These are phyloP conservation scores for Irpex lacteus DNA, from an alignment of 1,284 basidiomycete genomes.

Conservation along the genomic window DNA sequence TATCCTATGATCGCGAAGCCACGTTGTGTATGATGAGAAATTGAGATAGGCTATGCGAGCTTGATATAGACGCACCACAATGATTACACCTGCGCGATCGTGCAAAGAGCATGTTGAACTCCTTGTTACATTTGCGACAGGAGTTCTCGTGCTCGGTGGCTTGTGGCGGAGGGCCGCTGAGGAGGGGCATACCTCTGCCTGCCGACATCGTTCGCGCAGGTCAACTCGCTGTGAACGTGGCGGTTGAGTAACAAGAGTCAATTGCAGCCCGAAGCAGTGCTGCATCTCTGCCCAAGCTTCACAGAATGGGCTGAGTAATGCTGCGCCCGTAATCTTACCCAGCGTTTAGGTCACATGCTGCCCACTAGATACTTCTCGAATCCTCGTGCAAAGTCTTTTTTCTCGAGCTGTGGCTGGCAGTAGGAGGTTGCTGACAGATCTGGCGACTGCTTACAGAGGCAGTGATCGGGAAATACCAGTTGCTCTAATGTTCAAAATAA, in stretches of 20 bases:
- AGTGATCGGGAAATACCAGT: too few species aligned
- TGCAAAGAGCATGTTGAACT: slow-evolving; percentile 67
- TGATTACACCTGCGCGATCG: slow-evolving; percentile 69
- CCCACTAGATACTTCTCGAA: background rate
- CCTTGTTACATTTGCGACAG: slow-evolving; percentile 73
- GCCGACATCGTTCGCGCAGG: background rate
- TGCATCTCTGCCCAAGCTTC: background rate
- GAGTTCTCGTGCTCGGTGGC: slow-evolving; percentile 38
- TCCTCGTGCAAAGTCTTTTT: background rate
- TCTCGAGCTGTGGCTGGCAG: background rate
- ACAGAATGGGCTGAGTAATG: background rate
- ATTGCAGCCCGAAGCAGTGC: background rate
- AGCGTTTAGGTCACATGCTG: background rate
- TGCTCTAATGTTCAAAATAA: background rate
- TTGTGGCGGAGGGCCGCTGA: slow-evolving; percentile 54
- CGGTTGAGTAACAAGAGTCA: background rate
- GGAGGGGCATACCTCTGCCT: slow-evolving; percentile 56
- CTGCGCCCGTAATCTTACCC: background rate
- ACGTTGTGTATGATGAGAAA: slow-evolving; percentile 6
- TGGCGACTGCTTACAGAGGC: too few species aligned
- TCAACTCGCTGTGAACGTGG: background rate
- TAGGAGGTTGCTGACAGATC: too few species aligned
- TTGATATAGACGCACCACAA: slow-evolving; percentile 51
- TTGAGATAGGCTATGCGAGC: slow-evolving; percentile 1
- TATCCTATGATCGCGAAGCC: slow-evolving; percentile 45